phyloP scores from a whole-genome alignment of 176 grass and related monocot species.

The Ensete glaucum region DNA sequence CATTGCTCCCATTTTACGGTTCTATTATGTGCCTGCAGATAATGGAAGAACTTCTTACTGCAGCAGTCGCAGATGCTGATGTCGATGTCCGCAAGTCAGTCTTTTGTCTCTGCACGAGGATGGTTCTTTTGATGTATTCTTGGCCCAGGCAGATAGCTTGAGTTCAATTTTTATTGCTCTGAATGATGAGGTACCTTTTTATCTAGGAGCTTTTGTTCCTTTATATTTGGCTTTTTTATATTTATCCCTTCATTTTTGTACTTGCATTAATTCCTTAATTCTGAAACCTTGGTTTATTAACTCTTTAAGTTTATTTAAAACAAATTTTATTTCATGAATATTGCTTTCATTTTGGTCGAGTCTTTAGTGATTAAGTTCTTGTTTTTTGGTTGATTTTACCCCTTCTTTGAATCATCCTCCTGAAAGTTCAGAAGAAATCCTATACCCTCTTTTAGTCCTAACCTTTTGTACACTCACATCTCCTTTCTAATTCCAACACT shows the following conservation, averaged over 20 bases:
- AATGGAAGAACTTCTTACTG: constrained; percentile 85
- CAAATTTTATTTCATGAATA: too few relatives aligned
- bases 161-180: constrained; percentile 97
- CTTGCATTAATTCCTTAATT: not conserved
- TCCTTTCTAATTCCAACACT: too few relatives aligned
- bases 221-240: not conserved
- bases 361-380: too few relatives aligned
- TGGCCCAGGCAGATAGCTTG: constrained; percentile 89
- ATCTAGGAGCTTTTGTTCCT: not conserved
- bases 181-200: constrained; percentile 73
- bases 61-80: constrained; percentile 90
- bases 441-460: too few relatives aligned
- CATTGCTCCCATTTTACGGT: too few relatives aligned
- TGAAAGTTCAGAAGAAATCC: too few relatives aligned
- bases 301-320: too few relatives aligned
- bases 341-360: too few relatives aligned
- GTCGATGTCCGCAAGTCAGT: constrained; percentile 83
- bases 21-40: constrained; percentile 47
- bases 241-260: not conserved
- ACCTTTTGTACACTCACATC: too few relatives aligned
- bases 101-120: constrained; percentile 55
- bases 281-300: too few relatives aligned
- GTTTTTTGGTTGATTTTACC: too few relatives aligned
- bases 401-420: too few relatives aligned
- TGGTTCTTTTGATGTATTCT: constrained; percentile 77